Evolutionary conservation across 1,284 basidiomycete genomes (phyloP), one percentile per base, ranked within the genome.

Genomic region (Cutaneotrichosporon cutaneum): DNA sequence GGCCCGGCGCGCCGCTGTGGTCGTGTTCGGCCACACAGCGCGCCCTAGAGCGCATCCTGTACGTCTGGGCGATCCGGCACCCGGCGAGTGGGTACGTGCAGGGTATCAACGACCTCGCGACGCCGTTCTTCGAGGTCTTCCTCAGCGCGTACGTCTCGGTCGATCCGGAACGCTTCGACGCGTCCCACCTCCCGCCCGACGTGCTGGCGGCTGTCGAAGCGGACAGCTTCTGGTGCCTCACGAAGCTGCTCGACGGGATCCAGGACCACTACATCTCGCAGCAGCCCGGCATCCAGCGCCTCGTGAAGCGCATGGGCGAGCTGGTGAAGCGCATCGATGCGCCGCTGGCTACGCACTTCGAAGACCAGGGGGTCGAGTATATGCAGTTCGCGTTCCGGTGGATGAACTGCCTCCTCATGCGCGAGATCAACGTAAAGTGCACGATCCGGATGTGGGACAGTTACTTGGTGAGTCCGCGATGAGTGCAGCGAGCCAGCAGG

Each of bases 371-470:
- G 70, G 93, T 98, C 69, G 93, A 97, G 81, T 98, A 95, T 73
- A 95, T 98, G 87, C 94, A 98, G 76, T 98, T 97, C 69, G 93
- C 94, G 44, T 98, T 98, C 80, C 84, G 94, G 54, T 98, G 94
- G 94, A 96, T 98, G 91, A 97, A 98, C 75, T 96, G 94, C 75
- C 81, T 98, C 57, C 83, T 97, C 62, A 96, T 98, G 94, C 85
- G 94, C 61, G 94, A 97, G 81, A 90, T 98, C 68, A 94, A 88
- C 69, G 92, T 96, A 58, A 87, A 89, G 71, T 95, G 95, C 76
- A 96, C 94, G 14, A 90, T 96, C 58, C 85, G 94, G 60, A 97
- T 97, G 94, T 98, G 94, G 94, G 94, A 98, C 77, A 96, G 94
- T 9, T 98, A 98, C 79, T 81, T 97, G 71, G 94, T 96, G 63